Percentiles rank a stretch among this genome's conserved stretches.
Evolutionary conservation across 345 rosid species (phyloP).

Genomic region (Cochlearia excelsa): DNA sequence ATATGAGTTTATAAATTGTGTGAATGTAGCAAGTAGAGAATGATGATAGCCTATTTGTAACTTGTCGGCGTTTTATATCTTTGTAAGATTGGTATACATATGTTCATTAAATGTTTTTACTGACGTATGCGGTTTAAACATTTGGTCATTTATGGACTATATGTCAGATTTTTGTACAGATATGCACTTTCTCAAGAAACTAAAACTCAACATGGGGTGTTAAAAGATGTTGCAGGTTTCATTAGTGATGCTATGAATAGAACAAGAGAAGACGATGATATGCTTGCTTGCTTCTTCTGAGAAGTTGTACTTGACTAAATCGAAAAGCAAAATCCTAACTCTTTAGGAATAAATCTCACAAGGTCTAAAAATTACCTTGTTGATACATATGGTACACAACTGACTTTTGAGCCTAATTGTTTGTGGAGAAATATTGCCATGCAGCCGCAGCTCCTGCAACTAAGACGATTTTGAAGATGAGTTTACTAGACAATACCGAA

Average conservation of each 20-base stretch:
- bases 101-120: no score
- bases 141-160: no score
- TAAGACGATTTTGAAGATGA: constrained; percentile 50
- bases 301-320: constrained; percentile 7
- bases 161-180: no score
- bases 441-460: constrained; percentile 61
- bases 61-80: no score
- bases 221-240: background rate
- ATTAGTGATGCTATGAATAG: no score
- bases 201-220: no score
- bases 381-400: constrained; percentile 23
- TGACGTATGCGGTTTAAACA: no score
- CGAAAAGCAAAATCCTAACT: constrained; percentile 10
- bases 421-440: constrained; percentile 59
- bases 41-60: constrained; percentile 6
- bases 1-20: background rate
- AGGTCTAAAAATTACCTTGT: constrained; percentile 19
- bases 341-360: constrained; percentile 12
- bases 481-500: constrained; percentile 44
- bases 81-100: no score
- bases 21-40: constrained; percentile 10
- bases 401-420: constrained; percentile 20
- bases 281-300: no score
- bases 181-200: no score
- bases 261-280: no score